Base-by-base conservation (phyloP, 2,329 filamentous ascomycete genomes). In the Stemphylium beticola region DNA sequence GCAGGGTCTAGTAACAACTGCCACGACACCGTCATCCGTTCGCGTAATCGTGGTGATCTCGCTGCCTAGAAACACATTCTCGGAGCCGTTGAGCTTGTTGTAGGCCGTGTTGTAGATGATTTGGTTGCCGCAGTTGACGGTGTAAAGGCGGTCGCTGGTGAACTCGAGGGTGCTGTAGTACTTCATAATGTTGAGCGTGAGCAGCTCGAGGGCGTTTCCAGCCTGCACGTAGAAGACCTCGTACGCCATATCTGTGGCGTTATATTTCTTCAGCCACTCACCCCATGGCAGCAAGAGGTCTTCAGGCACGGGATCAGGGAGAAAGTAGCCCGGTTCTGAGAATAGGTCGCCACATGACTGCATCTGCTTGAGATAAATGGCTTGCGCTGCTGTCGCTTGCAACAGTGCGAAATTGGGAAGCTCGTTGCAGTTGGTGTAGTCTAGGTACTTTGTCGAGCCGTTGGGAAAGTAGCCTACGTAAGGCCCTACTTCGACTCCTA, bases 161-260 rank as follows among this genome's bases (percentile, higher is more conserved):
- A 46, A 34, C 33, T 46, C 31, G 31, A 46, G 32, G 43, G 43
- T 34, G 20, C 33, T 46, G 43, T 36, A 46, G 43, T 36, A 36
- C 43, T 46, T 46, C 43, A 46, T 37, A 34, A 46, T 32, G 20
- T 46, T 36, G 2, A 46, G 43, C 31, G 43, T 46, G 17, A 36
- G 43, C 8, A 36, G 18, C 20, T 34, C 43, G 1, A 46, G 43
- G 17, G 33, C 14, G 20, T 41, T n/a, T 42, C 40, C 40, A 20
- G 40, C 40, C 40, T 42, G 40, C 18, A 29, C 22, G 24, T 42
- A 42, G 12, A 42, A 42, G 4, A 29, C 22, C 15, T 42, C 20
- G 40, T 42, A 42, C 29, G 40, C 40, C 40, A 42, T 42, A n/a
- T 17, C 40, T 11, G 40, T 42, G 8, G 40, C 40, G 40, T 42